Evolutionary conservation across 164 flowering plant species (phyloP).

Genomic region (Sedum album): DNA sequence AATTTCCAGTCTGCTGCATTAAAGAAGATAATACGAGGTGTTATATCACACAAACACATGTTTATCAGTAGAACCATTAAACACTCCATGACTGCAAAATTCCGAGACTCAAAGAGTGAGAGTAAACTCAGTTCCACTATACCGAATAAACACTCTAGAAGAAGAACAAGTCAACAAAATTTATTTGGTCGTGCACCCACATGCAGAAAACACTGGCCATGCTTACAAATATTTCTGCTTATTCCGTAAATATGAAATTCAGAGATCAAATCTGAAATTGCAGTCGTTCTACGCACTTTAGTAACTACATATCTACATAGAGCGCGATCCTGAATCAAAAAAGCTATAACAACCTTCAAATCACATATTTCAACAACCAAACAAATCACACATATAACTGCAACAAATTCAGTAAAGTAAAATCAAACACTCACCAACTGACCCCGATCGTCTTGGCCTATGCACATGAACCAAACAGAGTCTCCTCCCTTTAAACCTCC

Average conservation of each 20-base stretch:
- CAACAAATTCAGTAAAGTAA: neutral
- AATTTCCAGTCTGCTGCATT: conserved; percentile 25
- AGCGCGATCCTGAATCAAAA: neutral
- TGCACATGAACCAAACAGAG: conserved; percentile 49
- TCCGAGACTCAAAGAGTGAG: neutral
- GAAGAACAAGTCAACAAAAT: neutral
- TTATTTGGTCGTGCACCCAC: neutral
- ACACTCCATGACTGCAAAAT: neutral
- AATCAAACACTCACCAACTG: conserved; percentile 24
- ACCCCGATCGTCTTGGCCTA: conserved; percentile 20
- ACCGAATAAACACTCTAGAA: neutral
- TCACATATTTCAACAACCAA: conserved; percentile 4
- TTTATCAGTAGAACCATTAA: neutral
- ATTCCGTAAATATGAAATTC: no score
- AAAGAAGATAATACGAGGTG: neutral
- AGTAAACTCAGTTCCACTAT: neutral
- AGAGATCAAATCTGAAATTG: neutral
- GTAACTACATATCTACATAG: neutral
- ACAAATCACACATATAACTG: neutral
- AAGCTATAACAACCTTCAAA: neutral
- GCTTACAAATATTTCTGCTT: neutral
- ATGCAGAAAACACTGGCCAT: neutral
- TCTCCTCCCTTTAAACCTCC: conserved; percentile 33
- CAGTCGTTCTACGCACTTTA: neutral
- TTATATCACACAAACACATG: neutral